Conservation (phyloP, 768 basidiomycete genomes). For the Cystobasidium ongulense region DNA sequence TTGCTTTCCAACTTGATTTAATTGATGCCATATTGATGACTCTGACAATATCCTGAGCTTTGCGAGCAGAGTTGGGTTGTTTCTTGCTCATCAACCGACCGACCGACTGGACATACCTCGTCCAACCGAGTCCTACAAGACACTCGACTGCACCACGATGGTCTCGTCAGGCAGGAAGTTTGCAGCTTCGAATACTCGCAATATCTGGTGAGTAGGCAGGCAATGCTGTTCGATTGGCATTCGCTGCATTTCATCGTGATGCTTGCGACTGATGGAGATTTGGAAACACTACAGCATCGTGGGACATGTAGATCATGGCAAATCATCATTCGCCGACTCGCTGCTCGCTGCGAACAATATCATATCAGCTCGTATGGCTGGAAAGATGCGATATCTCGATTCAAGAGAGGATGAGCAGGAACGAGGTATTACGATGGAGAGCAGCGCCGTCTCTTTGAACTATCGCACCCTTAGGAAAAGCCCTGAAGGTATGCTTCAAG, state of each 20-base stretch:
- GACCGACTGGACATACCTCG: not conserved
- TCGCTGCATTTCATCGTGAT: too few relatives aligned
- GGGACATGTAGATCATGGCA: slow-evolving; percentile 33
- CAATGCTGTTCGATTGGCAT: not conserved
- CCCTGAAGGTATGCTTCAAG: slow-evolving; percentile 47
- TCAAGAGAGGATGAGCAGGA: slow-evolving; percentile 95
- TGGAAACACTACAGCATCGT: slow-evolving; percentile 23
- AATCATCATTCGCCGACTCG: slow-evolving; percentile 89
- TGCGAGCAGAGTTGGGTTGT: too few relatives aligned
- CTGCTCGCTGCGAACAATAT: slow-evolving; percentile 96
- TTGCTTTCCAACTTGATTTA: too few relatives aligned
- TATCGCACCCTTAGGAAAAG: slow-evolving; percentile 67
- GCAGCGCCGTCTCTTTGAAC: slow-evolving; percentile 79
- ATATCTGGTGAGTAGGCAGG: slow-evolving; percentile 18
- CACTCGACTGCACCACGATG: not conserved
- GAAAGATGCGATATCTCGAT: slow-evolving; percentile 91
- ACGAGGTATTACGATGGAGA: slow-evolving; percentile 98
- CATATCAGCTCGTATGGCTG: slow-evolving; percentile 86
- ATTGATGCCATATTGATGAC: too few relatives aligned
- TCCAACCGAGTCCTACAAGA: too few relatives aligned
- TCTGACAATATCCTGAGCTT: too few relatives aligned
- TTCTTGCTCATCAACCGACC: not conserved
- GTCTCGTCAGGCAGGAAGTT: not conserved
- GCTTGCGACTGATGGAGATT: too few relatives aligned
- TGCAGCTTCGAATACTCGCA: slow-evolving; percentile 18